Evolutionary conservation across 2,329 filamentous ascomycete species (phyloP).

Genomic region (Pseudocercospora vitis): DNA sequence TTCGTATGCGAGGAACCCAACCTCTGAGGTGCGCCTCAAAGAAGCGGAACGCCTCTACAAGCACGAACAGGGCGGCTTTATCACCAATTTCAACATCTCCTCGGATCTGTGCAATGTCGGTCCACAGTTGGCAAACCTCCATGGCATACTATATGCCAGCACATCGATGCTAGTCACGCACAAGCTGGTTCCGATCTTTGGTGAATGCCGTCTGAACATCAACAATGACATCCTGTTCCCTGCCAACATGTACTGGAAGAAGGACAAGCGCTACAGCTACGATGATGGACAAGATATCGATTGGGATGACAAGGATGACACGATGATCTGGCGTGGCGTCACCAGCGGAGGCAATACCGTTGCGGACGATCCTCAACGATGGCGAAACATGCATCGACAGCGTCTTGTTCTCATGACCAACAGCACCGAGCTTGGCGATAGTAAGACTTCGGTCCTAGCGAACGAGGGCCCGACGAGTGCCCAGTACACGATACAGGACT

Average conservation of each 20-base stretch:
- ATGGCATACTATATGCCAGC: slow-evolving; percentile 65
- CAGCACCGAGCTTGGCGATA: slow-evolving; percentile 28
- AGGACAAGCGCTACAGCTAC: slow-evolving; percentile 53
- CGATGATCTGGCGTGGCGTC: slow-evolving; percentile 47
- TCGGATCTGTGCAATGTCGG: slow-evolving; percentile 62
- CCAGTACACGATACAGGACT: slow-evolving; percentile 19
- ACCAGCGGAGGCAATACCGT: slow-evolving; percentile 32
- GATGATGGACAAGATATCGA: slow-evolving; percentile 54
- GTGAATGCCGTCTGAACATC: slow-evolving; percentile 47
- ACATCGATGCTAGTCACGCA: slow-evolving; percentile 40
- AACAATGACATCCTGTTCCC: slow-evolving; percentile 52
- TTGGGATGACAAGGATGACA: slow-evolving; percentile 43
- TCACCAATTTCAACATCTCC: slow-evolving; percentile 38
- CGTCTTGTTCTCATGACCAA: slow-evolving; percentile 58
- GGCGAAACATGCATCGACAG: slow-evolving; percentile 69
- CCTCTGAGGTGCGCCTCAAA: slow-evolving; percentile 20
- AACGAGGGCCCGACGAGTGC: not conserved
- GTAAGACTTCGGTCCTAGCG: slow-evolving; percentile 19
- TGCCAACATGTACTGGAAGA: slow-evolving; percentile 50
- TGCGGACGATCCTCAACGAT: slow-evolving; percentile 53
- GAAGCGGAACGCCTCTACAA: slow-evolving; percentile 44
- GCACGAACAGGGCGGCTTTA: slow-evolving; percentile 46
- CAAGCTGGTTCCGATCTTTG: slow-evolving; percentile 44
- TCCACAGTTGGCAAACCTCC: slow-evolving; percentile 59
- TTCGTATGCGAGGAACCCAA: slow-evolving; percentile 12